phyloP scores from a whole-genome alignment of 2,329 filamentous ascomycete species.

The Emericellopsis atlantica region DNA sequence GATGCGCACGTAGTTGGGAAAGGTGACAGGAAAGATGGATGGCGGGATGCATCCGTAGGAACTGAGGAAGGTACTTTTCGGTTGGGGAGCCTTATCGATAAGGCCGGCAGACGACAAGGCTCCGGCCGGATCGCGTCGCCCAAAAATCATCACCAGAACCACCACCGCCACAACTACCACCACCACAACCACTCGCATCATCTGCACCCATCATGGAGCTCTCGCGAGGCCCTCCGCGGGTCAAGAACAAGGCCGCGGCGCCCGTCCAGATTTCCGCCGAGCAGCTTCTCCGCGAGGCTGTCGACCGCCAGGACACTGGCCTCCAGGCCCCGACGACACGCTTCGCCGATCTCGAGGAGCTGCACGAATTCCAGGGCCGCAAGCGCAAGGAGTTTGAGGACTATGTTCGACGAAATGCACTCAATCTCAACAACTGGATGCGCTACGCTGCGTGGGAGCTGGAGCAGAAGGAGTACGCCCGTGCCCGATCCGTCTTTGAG shows the following conservation, averaged over 20 bases:
- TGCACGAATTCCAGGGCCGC: conserved; percentile 92
- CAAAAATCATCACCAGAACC: neutral
- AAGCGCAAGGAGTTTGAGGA: conserved; percentile 96
- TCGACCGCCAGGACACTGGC: conserved; percentile 83
- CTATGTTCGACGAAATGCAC: conserved; percentile 86
- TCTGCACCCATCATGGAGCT: conserved; percentile 58
- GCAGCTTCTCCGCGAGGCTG: conserved; percentile 91
- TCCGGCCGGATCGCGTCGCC: neutral
- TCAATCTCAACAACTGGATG: conserved; percentile 99
- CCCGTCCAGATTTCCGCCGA: conserved; percentile 89
- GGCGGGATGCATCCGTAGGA: no score
- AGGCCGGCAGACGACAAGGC: neutral
- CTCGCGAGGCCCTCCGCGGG: conserved; percentile 79
- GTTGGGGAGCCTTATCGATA: neutral
- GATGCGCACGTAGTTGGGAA: no score
- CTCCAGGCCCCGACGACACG: conserved; percentile 86
- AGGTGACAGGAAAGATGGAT: no score
- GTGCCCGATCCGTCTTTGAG: conserved; percentile 88
- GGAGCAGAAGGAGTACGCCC: conserved; percentile 92
- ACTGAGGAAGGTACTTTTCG: no score
- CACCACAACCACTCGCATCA: neutral
- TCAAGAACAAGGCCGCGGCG: conserved; percentile 97
- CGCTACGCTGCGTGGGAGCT: conserved; percentile 96
- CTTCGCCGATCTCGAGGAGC: conserved; percentile 92
- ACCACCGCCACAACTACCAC: no score